These are phyloP conservation scores for Penicillium sp. DNA, from an alignment of 2,329 filamentous ascomycete species.

Conservation along the genomic window DNA sequence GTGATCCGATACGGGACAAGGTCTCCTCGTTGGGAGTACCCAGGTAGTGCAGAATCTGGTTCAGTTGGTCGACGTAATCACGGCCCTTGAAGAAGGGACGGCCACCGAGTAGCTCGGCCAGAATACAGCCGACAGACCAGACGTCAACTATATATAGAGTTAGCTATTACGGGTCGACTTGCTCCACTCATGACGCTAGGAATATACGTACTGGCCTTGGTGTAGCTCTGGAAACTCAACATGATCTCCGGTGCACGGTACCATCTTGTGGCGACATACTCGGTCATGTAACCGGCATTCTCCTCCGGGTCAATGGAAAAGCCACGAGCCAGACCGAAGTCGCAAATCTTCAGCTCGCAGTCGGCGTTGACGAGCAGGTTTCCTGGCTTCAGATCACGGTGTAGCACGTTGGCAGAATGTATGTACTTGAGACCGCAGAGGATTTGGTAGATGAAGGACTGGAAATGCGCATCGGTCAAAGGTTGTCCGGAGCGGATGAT, in stretches of 20 bases:
- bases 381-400: slow-evolving; percentile 95
- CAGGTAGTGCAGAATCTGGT: slow-evolving; percentile 97
- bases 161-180: slow-evolving; percentile 3
- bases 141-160: slow-evolving; percentile 74
- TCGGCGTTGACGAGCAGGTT: slow-evolving; percentile 98
- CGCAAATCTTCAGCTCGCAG: slow-evolving; percentile 98
- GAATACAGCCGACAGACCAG: slow-evolving; percentile 97
- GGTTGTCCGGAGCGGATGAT: slow-evolving; percentile 98
- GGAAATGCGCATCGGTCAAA: slow-evolving; percentile 97
- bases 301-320: slow-evolving; percentile 98
- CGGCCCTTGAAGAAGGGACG: slow-evolving; percentile 99
- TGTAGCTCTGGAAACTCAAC: slow-evolving; percentile 99
- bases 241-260: slow-evolving; percentile 99
- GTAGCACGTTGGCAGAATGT: slow-evolving; percentile 95
- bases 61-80: slow-evolving; percentile 98
- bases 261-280: slow-evolving; percentile 98
- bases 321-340: slow-evolving; percentile 94
- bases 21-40: slow-evolving; percentile 97
- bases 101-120: slow-evolving; percentile 92
- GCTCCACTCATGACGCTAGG: neutral
- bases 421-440: slow-evolving; percentile 99
- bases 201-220: slow-evolving; percentile 89
- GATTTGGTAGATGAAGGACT: slow-evolving; percentile 99
- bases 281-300: slow-evolving; percentile 99
- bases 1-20: slow-evolving; percentile 88